phyloP scores from a whole-genome alignment of 805 yeast genomes.

The Debaryomyces prosopidis region DNA sequence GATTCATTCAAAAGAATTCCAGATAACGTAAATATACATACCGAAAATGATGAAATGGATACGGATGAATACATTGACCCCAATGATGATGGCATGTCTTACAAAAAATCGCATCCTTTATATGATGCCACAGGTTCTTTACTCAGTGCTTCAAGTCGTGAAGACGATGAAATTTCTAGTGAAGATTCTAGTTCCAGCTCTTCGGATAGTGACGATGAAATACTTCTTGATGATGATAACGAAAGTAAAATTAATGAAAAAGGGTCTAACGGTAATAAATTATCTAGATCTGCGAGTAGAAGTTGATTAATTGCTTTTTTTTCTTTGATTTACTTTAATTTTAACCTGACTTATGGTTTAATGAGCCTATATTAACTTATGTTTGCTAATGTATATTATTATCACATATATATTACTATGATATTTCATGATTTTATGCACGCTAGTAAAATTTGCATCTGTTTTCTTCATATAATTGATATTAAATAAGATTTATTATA shows the following conservation, averaged over 20 bases:
- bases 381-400: neutral
- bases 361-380: neutral
- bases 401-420: neutral
- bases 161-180: slow-evolving; percentile 25
- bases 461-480: neutral
- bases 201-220: slow-evolving; percentile 31
- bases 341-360: neutral
- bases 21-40: slow-evolving; percentile 24
- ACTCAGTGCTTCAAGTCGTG: slow-evolving; percentile 11
- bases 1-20: slow-evolving; percentile 21
- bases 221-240: slow-evolving; percentile 18
- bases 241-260: slow-evolving; percentile 17
- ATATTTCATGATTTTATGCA: too few species aligned
- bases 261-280: slow-evolving; percentile 21
- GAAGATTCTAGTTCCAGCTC: slow-evolving; percentile 33
- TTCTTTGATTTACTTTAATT: neutral
- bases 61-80: slow-evolving; percentile 79
- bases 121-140: slow-evolving; percentile 46
- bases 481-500: neutral
- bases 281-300: slow-evolving; percentile 43
- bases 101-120: slow-evolving; percentile 63
- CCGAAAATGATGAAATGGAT: slow-evolving; percentile 33
- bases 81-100: slow-evolving; percentile 77
- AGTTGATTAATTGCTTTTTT: slow-evolving; percentile 17
- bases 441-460: too few species aligned